Base-by-base conservation (phyloP, 2,329 filamentous ascomycete genomes). In the Exophiala sideris region DNA sequence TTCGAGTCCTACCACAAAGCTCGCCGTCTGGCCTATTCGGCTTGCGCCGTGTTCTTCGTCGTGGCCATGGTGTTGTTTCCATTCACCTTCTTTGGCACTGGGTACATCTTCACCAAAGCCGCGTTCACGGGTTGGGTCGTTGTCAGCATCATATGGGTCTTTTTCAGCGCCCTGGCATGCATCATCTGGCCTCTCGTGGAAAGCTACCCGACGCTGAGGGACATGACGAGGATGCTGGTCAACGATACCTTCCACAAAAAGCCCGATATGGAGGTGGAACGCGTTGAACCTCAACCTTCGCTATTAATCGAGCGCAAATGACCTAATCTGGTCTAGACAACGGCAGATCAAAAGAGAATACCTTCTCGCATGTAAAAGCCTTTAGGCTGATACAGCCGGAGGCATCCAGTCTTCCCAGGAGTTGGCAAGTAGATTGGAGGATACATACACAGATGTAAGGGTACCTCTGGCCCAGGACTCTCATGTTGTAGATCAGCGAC, bases 21-120 rank as follows among this genome's bases (percentile, higher is more conserved):
- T 88, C 62, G 95, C 95, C 71, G 88, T 95, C 75, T 96, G 89
- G 85, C 73, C 82, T 52, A 86, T 84, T n/a, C 95, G 95, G 90
- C 80, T 82, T 65, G 78, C 76, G 1, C 84, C 10, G 68, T 79
- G 58, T 76, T 89, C 73, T 88, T 88, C 0, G 55, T 95, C 0
- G 78, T 83, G 0, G 76, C 95, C 51, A 75, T 95, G 0, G 77
- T 96, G 2, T 79, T 96, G n/a, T 95, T 90, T 89, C 91, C 91
- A 0, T 92, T 95, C 79, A 90, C 91, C 1, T 85, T 96, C 83
- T 96, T 92, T 66, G 91, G 89, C 9, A 79, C 79, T 0, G 81
- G 81, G 1, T 96, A 95, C 67, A 80, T 95, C 50, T 94, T 94
- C 72, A 84, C 79, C 69, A 87, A 88, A 75, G 77, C 77, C 18